Evolutionary conservation across 169 alveolate genomes (phyloP), one percentile per base, ranked within the genome.

Genomic region (Plasmodium inui): DNA sequence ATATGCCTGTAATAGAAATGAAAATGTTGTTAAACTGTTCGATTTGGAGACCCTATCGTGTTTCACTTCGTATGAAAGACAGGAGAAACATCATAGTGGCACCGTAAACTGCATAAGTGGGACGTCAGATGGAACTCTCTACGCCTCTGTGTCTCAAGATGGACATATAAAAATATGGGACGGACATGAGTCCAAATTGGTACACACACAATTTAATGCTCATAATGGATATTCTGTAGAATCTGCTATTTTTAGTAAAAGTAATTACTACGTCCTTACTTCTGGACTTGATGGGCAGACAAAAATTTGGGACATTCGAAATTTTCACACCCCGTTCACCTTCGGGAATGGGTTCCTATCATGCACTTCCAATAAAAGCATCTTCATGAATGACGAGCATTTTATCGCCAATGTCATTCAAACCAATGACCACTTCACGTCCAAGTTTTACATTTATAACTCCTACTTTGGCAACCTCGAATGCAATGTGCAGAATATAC

Each of bases 281-380:
- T 86, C 96, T 39, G 97, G 97, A 22, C 74, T 93, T 10, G 96
- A 96, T 82, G 97, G 97, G 5, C 95, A 82, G 81, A 96, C 97
- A 6, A 96, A 95, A 92, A 86, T 96, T 6, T 53, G 79, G 83
- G 97, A 96, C 41, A 73, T 94, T n/a, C 53, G 97, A 19, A 96
- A 94, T 86, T 86, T 86, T 46, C 39, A 86, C 10, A 53, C 93
- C 14, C 67, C 80, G 2, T 86, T 74, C 67, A 86, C 93, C 12
- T 86, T 86, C 67, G 93, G 93, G 12, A 73, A 86, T 86, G 93
- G 93, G 9, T 34, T 67, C 39, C 9, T 86, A 86, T 76, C 93
- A 46, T 86, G 93, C 70, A 50, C 85, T 2, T 86, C 46, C 44
- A 86, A 86, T 39, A 86, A 76, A 76, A 86, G 93, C 44, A 86